Base-by-base conservation (phyloP, 2,329 filamentous ascomycete species). In the Sphaerulina populicola region DNA sequence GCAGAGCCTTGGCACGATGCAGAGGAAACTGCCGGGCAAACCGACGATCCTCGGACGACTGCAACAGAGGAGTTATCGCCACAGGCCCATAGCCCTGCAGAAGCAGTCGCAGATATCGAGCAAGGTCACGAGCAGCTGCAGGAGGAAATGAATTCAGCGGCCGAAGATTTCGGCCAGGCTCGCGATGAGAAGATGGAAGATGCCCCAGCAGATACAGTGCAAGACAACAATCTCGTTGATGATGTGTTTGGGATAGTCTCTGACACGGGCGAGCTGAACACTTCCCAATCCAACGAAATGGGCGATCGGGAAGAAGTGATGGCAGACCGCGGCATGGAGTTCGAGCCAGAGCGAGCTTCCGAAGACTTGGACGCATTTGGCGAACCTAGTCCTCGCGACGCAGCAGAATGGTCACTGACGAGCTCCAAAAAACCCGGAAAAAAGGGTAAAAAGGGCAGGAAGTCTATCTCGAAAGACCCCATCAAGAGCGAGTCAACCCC, bases 381-480 rank as follows among this genome's bases (percentile, higher is more conserved):
- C 18, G 54, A 54, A 9, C 33, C 43, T 10, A 35, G 30, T 18
- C 47, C 52, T 6, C 27, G 42, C 31, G 52, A 49, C 39, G 35
- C 52, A 29, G 52, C 43, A 23, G 52, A 54, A 11, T 50, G 52
- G 47, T 47, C 52, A 21, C 35, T 49, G 4, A 37, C 40, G 10
- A 39, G 49, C 6, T 57, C 54, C 35, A 57, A 57, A 51, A 59
- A 57, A 50, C 51, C 51, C 42, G 54, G 53, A 12, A 63, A 61
- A 57, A 57, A 53, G 33, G 52, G 50, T 2, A 56, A 56, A 40
- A 53, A 53, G 33, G 49, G 44, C 8, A 44, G 41, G 41, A 54
- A 54, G 52, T 47, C 40, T 10, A 33, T 36, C 30, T 41, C 33
- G 3, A 49, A 49, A 11, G 18, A 18, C 6, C 15, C 29, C 6